A percentile compares a stretch with the other conserved stretches of the same genome.
Evolutionary conservation across 805 yeast species (phyloP).

Genomic region (Candida palmyrensis): DNA sequence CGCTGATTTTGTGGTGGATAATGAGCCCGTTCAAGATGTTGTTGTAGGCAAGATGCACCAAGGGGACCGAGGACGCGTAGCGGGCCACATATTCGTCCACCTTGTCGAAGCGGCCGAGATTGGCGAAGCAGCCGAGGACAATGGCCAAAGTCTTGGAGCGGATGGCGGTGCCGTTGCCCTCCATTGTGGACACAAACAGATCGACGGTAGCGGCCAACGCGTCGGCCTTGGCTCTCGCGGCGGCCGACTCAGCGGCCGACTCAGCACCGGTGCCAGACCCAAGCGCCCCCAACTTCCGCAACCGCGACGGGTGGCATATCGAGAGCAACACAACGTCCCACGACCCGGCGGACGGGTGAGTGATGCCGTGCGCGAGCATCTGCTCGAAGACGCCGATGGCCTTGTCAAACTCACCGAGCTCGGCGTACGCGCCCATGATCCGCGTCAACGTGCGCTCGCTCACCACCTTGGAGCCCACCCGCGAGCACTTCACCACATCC

Average conservation of each 20-base stretch:
- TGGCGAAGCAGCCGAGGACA: conserved; percentile 44
- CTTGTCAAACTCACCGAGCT: conserved; percentile 25
- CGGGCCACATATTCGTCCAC: conserved; percentile 31
- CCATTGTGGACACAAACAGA: conserved; percentile 25
- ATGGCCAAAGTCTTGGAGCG: conserved; percentile 45
- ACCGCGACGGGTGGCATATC: conserved; percentile 28
- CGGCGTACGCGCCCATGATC: conserved; percentile 44
- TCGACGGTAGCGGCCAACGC: conserved; percentile 17
- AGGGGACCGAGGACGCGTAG: conserved; percentile 17
- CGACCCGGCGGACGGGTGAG: conserved; percentile 36
- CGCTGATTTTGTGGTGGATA: conserved; percentile 30
- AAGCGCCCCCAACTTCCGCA: conserved; percentile 33
- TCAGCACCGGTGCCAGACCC: no score
- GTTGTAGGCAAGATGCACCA: conserved; percentile 38
- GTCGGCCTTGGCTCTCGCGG: conserved; percentile 21
- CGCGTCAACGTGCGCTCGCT: conserved; percentile 36
- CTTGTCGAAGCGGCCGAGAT: conserved; percentile 33
- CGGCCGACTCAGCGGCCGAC: conserved; percentile 27
- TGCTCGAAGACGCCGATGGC: conserved; percentile 48
- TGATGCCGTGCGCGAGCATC: conserved; percentile 33
- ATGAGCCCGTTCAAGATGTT: conserved; percentile 42
- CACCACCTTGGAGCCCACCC: conserved; percentile 24
- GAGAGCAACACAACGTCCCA: conserved; percentile 61
- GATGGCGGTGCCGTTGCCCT: conserved; percentile 26
- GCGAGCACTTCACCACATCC: conserved; percentile 20